Base-by-base conservation (phyloP, 2,329 filamentous ascomycete species). In the Pyrenochaeta sp. region DNA sequence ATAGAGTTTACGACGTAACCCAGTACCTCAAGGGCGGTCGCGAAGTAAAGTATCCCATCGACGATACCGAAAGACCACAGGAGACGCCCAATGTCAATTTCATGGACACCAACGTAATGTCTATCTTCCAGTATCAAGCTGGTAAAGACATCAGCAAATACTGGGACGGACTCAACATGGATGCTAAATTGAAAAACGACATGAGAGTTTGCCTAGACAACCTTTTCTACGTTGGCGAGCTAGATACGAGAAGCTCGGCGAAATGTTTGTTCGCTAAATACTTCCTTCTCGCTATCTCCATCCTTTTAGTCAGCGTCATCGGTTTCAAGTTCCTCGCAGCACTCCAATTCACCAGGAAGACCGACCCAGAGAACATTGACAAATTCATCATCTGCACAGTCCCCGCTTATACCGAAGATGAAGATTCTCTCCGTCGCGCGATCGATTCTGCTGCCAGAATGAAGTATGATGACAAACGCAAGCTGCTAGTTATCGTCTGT, bases 381-480 rank as follows among this genome's bases (percentile, higher is more conserved):
- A 99, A 99, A 75, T 99, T 99, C 74, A 84, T 99, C 74, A 97
- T 99, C 77, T 96, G 92, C 72, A 96, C 97, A 76, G 94, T 99
- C 55, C 95, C 95, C 0, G 95, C 92, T 1, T 99, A 99, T 71
- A 99, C 95, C 0, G 95, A 99, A 81, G 95, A 98, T 72, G 96
- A 99, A 75, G 96, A 99, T 0, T 98, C 94, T 31, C 83, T 99
- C 21, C 92, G 95, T 49, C 93, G 94, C 82, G 95, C 95, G 54
- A 97, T 99, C 67, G 95, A 99, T 75, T 99, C 95, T 0, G 90
- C 92, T 54, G 93, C 95, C 23, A 86, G 92, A 56, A 97, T 97
- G 92, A 88, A 88, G 63, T 99, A 99, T 72, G 95, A 99, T 69
- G 94, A 99, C 74, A 99, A 99, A 81, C 91, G 95, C 71, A 99